A percentile compares a stretch with the other conserved stretches of the same genome.
phyloP scores from a whole-genome alignment of 2,329 filamentous ascomycete species.

The Hymenoscyphus albidus region DNA sequence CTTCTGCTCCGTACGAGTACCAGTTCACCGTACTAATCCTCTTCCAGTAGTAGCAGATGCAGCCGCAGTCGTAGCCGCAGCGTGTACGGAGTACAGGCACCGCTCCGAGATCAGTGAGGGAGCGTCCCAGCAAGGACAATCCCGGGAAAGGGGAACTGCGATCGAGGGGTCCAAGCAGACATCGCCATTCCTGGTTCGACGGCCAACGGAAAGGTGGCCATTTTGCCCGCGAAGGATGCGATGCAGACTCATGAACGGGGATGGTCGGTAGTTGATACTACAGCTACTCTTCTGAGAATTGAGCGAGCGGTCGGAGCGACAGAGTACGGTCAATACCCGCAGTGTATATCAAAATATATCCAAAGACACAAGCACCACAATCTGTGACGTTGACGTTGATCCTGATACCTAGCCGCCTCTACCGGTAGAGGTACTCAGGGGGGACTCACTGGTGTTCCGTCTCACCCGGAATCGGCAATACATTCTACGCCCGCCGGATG shows the following conservation, averaged over 20 bases:
- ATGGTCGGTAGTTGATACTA: neutral
- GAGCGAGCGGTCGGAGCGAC: neutral
- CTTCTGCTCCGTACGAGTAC: no score
- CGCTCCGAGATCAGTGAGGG: neutral
- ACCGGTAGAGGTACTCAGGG: neutral
- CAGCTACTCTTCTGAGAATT: neutral
- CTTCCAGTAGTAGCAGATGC: neutral
- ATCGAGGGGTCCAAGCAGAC: constrained; percentile 2
- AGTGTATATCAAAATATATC: neutral
- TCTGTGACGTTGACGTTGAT: neutral
- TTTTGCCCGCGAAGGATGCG: neutral
- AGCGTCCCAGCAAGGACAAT: neutral
- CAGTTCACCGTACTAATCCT: no score
- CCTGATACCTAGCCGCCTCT: neutral
- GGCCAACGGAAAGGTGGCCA: neutral
- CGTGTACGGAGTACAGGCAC: neutral
- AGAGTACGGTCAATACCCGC: no score
- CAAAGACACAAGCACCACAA: neutral
- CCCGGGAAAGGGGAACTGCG: neutral
- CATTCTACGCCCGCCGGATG: neutral
- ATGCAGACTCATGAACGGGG: neutral
- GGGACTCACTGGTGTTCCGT: neutral
- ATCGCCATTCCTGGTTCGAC: neutral
- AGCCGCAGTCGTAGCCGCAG: neutral
- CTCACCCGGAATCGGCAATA: neutral